Percentiles rank a stretch among this genome's conserved stretches.
Conservation (phyloP, 306 rosid species). For the Vicia sativa region DNA sequence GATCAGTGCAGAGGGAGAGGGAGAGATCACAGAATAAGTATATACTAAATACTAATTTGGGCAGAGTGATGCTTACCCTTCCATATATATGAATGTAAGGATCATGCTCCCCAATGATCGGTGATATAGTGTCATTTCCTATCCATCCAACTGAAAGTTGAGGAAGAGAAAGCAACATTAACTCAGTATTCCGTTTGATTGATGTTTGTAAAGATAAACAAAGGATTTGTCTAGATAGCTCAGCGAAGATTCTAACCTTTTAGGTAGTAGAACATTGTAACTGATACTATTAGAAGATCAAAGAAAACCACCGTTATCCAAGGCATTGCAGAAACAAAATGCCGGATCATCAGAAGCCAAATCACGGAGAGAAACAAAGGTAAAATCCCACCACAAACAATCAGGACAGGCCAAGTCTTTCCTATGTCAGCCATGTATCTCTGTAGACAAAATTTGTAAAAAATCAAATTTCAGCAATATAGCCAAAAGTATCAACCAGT, state of each 20-base stretch:
- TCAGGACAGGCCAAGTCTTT: constrained; percentile 91
- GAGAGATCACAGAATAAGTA: neutral
- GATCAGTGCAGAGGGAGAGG: constrained; percentile 21
- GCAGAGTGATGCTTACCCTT: constrained; percentile 62
- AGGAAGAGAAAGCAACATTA: constrained; percentile 47
- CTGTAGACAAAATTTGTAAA: constrained; percentile 46
- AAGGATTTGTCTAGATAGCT: constrained; percentile 12
- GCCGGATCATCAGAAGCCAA: constrained; percentile 93
- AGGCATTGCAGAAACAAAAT: constrained; percentile 94
- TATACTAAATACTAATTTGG: constrained; percentile 15
- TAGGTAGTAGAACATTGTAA: constrained; percentile 83
- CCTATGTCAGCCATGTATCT: constrained; percentile 98
- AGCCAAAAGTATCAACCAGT: neutral
- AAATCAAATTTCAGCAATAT: neutral
- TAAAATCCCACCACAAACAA: constrained; percentile 91
- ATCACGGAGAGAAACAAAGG: constrained; percentile 89
- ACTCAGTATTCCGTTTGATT: constrained; percentile 26
- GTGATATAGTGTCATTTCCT: constrained; percentile 83
- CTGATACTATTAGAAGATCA: constrained; percentile 73
- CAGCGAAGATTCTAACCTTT: constrained; percentile 66
- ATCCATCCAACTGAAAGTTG: constrained; percentile 89
- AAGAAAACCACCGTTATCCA: constrained; percentile 86
- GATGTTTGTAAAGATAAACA: constrained; percentile 27
- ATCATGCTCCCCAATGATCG: constrained; percentile 88
- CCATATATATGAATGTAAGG: constrained; percentile 73